Evolutionary conservation across 768 basidiomycete genomes (phyloP).

Genomic region (Amanita phalloides): DNA sequence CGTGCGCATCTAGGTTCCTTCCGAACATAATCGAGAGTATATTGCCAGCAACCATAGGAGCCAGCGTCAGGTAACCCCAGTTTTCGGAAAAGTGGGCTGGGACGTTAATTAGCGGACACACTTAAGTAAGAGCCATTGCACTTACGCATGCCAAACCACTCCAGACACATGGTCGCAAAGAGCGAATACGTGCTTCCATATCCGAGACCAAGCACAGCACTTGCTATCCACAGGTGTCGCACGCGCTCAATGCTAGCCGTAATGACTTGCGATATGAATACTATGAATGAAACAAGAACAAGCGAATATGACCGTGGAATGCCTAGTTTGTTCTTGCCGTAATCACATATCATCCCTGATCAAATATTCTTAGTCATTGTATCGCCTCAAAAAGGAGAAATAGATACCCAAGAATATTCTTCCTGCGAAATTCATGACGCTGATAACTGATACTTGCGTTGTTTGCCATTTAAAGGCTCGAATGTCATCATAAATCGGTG

Average conservation of each 20-base stretch:
- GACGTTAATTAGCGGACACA: neutral
- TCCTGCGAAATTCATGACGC: conserved; percentile 72
- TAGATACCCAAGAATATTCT: conserved; percentile 61
- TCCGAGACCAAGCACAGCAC: conserved; percentile 44
- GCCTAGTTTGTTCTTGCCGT: conserved; percentile 39
- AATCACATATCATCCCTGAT: conserved; percentile 62
- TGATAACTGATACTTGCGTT: conserved; percentile 74
- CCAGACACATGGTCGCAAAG: conserved; percentile 66
- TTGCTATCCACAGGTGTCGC: conserved; percentile 52
- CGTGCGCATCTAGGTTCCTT: conserved; percentile 68
- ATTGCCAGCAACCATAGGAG: conserved; percentile 74
- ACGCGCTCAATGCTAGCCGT: conserved; percentile 48
- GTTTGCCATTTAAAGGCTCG: conserved; percentile 71
- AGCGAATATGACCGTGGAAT: conserved; percentile 63
- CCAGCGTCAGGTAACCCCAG: conserved; percentile 70
- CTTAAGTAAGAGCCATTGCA: conserved; percentile 9
- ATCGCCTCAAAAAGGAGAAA: neutral
- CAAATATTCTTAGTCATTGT: neutral
- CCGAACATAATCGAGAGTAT: conserved; percentile 82
- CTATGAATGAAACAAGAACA: conserved; percentile 52
- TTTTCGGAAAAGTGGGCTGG: conserved; percentile 73
- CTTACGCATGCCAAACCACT: conserved; percentile 85
- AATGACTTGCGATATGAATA: conserved; percentile 63
- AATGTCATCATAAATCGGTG: conserved; percentile 52
- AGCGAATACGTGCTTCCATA: conserved; percentile 69